These are phyloP conservation scores for Solanum verrucosum DNA, from an alignment of 257 asterid genomes.

Conservation along the genomic window DNA sequence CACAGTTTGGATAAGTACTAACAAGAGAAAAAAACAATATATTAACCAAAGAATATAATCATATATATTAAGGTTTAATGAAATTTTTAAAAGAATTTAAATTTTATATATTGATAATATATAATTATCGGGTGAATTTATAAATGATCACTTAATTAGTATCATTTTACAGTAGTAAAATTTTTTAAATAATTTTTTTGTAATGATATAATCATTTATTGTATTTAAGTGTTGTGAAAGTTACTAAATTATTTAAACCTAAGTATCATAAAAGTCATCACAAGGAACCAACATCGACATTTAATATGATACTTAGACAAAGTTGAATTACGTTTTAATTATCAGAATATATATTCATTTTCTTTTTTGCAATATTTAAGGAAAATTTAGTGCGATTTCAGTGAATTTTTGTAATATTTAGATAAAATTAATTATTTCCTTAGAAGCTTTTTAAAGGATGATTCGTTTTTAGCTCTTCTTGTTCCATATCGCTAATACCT, in stretches of 20 bases:
- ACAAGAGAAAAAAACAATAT: background rate
- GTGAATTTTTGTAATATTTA: background rate
- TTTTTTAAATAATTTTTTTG: background rate
- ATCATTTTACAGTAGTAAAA: background rate
- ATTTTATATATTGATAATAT: background rate
- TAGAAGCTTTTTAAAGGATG: background rate
- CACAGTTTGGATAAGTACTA: conserved; percentile 24
- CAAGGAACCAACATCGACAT: background rate
- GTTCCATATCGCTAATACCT: background rate
- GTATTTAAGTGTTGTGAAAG: background rate
- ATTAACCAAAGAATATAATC: background rate
- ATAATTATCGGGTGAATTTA: background rate
- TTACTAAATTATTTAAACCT: background rate
- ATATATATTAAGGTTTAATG: conserved; percentile 13
- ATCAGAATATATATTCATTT: too few species aligned
- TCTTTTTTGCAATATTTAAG: too few species aligned
- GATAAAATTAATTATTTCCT: background rate
- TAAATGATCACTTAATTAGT: background rate
- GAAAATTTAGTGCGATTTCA: background rate
- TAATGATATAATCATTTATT: background rate
- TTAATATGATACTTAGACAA: background rate
- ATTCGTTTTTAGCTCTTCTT: too few species aligned
- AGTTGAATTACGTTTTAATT: background rate
- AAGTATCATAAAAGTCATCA: background rate
- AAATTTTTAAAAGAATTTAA: conserved; percentile 11